Percentiles rank a stretch among this genome's conserved stretches.
Conservation (phyloP, 768 basidiomycete genomes). For the Phanerochaete sordida region DNA sequence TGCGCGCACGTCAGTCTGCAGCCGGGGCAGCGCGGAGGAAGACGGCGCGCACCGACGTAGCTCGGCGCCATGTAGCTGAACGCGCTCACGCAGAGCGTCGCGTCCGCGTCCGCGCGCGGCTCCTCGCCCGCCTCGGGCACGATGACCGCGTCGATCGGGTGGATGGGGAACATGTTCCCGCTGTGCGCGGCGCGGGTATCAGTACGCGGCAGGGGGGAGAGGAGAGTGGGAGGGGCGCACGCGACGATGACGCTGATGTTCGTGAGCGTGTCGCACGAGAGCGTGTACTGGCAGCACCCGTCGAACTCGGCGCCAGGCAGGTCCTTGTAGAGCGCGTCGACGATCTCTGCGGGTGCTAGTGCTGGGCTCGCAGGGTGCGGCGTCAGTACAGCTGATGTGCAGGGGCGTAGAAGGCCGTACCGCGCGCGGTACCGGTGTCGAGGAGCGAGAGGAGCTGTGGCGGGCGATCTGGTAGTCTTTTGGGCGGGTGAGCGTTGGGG, state of each 20-base stretch:
- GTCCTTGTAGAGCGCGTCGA: conserved; percentile 8
- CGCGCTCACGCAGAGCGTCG: conserved; percentile 1
- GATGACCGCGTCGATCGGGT: conserved; percentile 9
- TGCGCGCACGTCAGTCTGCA: background rate
- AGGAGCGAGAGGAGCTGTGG: conserved; percentile 1
- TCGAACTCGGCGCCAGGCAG: conserved; percentile 5
- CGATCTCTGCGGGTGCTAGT: background rate
- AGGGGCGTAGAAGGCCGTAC: background rate
- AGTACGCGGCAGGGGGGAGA: background rate
- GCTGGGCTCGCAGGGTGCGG: background rate
- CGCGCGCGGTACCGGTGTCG: conserved; percentile 13
- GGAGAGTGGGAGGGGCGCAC: background rate
- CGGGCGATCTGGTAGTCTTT: background rate
- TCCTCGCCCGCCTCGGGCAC: conserved; percentile 4
- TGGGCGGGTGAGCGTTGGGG: background rate
- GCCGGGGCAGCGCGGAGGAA: background rate
- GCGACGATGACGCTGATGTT: conserved; percentile 9
- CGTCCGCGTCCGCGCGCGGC: conserved; percentile 1
- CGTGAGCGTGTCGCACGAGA: conserved; percentile 8
- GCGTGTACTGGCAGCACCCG: conserved; percentile 4
- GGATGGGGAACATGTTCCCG: conserved; percentile 1
- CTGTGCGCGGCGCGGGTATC: background rate
- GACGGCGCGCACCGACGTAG: background rate
- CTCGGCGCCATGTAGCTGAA: conserved; percentile 3
- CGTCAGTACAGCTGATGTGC: too few species aligned